Conservation (phyloP, 768 basidiomycete species). For the Lentinula sp. region DNA sequence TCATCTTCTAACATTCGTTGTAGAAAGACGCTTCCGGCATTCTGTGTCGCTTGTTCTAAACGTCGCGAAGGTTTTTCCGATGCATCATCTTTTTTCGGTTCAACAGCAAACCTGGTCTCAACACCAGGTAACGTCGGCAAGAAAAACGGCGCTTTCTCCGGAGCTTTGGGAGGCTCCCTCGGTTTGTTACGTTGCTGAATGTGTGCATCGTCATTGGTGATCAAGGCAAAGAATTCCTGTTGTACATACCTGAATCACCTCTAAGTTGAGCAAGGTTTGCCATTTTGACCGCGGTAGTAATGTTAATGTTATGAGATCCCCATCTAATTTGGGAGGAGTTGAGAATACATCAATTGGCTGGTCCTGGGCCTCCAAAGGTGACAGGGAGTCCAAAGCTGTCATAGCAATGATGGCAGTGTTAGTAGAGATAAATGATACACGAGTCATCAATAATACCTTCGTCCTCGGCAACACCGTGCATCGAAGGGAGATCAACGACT, state of each 20-base stretch:
- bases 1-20: conserved; percentile 55
- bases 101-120: conserved; percentile 72
- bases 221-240: not conserved
- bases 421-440: not conserved
- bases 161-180: conserved; percentile 90
- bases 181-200: conserved; percentile 90
- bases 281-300: conserved; percentile 88
- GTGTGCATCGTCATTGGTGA: not conserved
- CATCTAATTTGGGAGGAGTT: conserved; percentile 84
- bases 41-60: conserved; percentile 45
- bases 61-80: conserved; percentile 40
- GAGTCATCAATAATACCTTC: conserved; percentile 43
- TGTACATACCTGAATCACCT: conserved; percentile 74
- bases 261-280: conserved; percentile 96
- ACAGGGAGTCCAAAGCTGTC: conserved; percentile 66
- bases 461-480: conserved; percentile 79
- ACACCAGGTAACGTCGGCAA: conserved; percentile 88
- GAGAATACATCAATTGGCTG: conserved; percentile 64
- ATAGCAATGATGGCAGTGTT: not conserved
- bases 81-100: conserved; percentile 30
- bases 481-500: conserved; percentile 70
- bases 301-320: conserved; percentile 89
- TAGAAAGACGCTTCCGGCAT: conserved; percentile 64
- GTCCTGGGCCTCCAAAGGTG: conserved; percentile 56
- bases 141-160: conserved; percentile 96